A percentile compares a stretch with the other conserved stretches of the same genome.
phyloP scores from a whole-genome alignment of 2,329 filamentous ascomycete genomes.

The Aspergillus bombycis region DNA sequence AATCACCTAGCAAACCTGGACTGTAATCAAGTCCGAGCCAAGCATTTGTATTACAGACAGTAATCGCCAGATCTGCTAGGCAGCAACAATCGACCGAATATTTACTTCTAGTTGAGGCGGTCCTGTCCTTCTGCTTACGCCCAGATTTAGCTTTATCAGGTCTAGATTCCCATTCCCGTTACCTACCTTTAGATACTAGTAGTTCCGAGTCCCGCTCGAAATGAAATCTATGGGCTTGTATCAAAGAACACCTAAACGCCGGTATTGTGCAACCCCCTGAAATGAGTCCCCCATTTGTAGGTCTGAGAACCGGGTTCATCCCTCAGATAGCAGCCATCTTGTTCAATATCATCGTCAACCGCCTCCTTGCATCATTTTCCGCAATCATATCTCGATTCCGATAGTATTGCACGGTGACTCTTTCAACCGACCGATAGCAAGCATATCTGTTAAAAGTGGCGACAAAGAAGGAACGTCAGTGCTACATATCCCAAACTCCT shows the following conservation, averaged over 20 bases:
- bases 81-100: constrained; percentile 10
- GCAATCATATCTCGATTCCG: constrained; percentile 37
- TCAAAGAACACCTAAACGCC: background rate
- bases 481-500: background rate
- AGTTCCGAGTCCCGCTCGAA: background rate
- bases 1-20: background rate
- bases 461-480: constrained; percentile 1
- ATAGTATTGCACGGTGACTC: constrained; percentile 44
- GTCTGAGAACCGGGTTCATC: background rate
- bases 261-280: background rate
- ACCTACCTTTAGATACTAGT: background rate
- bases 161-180: background rate
- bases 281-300: background rate
- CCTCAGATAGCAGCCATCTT: constrained; percentile 29
- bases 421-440: constrained; percentile 42
- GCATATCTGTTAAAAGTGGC: constrained; percentile 34
- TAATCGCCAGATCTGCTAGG: constrained; percentile 14
- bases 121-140: background rate
- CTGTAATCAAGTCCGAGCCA: too few relatives aligned
- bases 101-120: background rate
- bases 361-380: constrained; percentile 42
- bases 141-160: background rate
- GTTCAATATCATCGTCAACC: constrained; percentile 35
- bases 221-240: background rate
- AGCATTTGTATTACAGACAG: too few relatives aligned